phyloP scores from a whole-genome alignment of 768 basidiomycete genomes.

The Pisolithus tinctorius region DNA sequence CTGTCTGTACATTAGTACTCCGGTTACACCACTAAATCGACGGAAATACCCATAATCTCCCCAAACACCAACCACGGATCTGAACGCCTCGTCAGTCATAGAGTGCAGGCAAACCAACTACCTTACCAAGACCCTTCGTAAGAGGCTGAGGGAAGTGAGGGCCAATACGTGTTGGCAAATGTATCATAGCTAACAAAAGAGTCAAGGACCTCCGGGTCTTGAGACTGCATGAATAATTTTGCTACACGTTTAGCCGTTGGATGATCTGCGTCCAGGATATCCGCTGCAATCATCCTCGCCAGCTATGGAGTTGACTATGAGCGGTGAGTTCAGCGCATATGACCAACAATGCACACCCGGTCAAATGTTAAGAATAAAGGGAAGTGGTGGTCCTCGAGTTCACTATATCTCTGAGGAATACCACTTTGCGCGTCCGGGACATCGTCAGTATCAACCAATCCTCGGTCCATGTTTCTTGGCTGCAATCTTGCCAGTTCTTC shows the following conservation, averaged over 20 bases:
- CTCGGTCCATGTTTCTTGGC: slow-evolving; percentile 19
- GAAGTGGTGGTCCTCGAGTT: slow-evolving; percentile 53
- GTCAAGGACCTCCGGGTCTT: slow-evolving; percentile 14
- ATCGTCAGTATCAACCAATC: slow-evolving; percentile 31
- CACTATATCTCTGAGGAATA: slow-evolving; percentile 45
- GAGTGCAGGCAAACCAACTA: neutral
- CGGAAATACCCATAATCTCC: slow-evolving; percentile 53
- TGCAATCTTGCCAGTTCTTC: slow-evolving; percentile 32
- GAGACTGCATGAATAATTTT: slow-evolving; percentile 9
- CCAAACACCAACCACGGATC: slow-evolving; percentile 59
- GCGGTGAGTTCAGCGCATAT: neutral
- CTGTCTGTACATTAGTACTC: slow-evolving; percentile 16
- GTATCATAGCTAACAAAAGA: slow-evolving; percentile 37
- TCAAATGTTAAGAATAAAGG: slow-evolving; percentile 68
- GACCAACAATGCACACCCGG: slow-evolving; percentile 32
- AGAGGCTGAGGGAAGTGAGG: slow-evolving; percentile 45
- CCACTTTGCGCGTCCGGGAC: slow-evolving; percentile 19
- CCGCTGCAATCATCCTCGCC: slow-evolving; percentile 20
- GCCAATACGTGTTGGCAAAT: slow-evolving; percentile 53
- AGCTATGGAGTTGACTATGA: slow-evolving; percentile 10
- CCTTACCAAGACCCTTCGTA: slow-evolving; percentile 46
- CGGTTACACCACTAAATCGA: neutral
- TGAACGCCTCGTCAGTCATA: slow-evolving; percentile 17
- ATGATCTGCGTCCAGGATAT: slow-evolving; percentile 9
- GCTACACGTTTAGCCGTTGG: slow-evolving; percentile 1